Conservation (phyloP, 208 protist species). For the Trypanosoma platydactyli region DNA sequence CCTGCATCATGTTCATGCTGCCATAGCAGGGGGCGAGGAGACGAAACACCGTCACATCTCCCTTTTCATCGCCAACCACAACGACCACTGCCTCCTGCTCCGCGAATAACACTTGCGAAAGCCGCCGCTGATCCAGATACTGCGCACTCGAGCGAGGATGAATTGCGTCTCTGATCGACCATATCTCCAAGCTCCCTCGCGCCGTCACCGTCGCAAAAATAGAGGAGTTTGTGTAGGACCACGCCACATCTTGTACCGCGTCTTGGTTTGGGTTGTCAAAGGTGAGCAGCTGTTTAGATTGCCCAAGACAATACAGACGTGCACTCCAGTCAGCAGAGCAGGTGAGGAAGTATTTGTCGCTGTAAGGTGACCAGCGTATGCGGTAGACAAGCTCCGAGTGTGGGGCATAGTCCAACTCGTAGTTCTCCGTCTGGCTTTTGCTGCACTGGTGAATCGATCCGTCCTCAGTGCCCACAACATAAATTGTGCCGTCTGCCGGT, state of each 20-base stretch:
- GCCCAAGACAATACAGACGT: slow-evolving; percentile 89
- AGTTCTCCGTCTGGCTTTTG: slow-evolving; percentile 94
- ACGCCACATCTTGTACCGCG: slow-evolving; percentile 93
- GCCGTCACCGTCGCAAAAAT: slow-evolving; percentile 93
- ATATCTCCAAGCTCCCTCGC: slow-evolving; percentile 84
- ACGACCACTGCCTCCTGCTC: slow-evolving; percentile 85
- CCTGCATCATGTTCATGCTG: slow-evolving; percentile 54
- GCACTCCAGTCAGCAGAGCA: slow-evolving; percentile 97
- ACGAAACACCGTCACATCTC: slow-evolving; percentile 84
- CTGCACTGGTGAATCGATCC: slow-evolving; percentile 96
- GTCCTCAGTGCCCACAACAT: slow-evolving; percentile 96
- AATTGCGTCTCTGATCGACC: slow-evolving; percentile 73
- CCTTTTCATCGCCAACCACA: slow-evolving; percentile 88
- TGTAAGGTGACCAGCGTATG: slow-evolving; percentile 93
- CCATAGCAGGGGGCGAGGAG: slow-evolving; percentile 44
- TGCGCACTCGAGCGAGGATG: slow-evolving; percentile 63
- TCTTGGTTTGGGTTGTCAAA: slow-evolving; percentile 89
- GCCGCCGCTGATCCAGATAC: slow-evolving; percentile 68
- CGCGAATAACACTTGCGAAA: slow-evolving; percentile 85
- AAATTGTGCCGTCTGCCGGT: slow-evolving; percentile 85
- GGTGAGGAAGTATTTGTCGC: slow-evolving; percentile 89
- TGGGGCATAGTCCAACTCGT: slow-evolving; percentile 91
- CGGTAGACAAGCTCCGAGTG: slow-evolving; percentile 95
- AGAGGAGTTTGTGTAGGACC: slow-evolving; percentile 88
- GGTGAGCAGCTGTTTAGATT: slow-evolving; percentile 47